Conservation (phyloP, 345 rosid species). For the Geranium rotundifolium region DNA sequence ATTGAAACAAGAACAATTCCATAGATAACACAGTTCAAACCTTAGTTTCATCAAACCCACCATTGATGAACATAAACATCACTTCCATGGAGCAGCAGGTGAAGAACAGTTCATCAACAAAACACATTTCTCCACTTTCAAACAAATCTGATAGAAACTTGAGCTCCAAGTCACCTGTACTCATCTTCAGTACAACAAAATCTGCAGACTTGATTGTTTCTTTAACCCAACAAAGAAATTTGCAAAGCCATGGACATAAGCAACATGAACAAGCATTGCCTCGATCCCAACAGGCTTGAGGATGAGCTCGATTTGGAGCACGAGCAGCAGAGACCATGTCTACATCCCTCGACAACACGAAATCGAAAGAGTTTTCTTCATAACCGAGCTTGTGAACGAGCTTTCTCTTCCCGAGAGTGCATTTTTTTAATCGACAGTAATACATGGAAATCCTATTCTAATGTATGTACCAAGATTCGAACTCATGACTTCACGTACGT, state of each 20-base stretch:
- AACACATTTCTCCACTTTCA: conserved; percentile 55
- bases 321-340: conserved; percentile 51
- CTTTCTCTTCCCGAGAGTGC: neutral
- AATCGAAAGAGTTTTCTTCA: conserved; percentile 52
- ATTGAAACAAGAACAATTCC: too few species aligned
- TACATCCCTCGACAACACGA: conserved; percentile 56
- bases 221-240: conserved; percentile 70
- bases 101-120: conserved; percentile 64
- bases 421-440: too few species aligned
- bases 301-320: conserved; percentile 77
- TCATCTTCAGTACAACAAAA: conserved; percentile 59
- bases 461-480: too few species aligned
- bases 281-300: conserved; percentile 72
- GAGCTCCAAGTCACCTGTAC: conserved; percentile 35
- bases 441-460: too few species aligned
- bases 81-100: conserved; percentile 32
- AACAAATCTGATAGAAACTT: conserved; percentile 46
- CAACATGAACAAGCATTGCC: conserved; percentile 71
- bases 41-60: conserved; percentile 31
- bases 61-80: conserved; percentile 87
- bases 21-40: neutral
- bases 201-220: conserved; percentile 61
- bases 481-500: too few species aligned
- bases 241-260: conserved; percentile 37
- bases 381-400: conserved; percentile 17